Evolutionary conservation across 139 green algal species (phyloP).

Genomic region (Penium margaritaceum): DNA sequence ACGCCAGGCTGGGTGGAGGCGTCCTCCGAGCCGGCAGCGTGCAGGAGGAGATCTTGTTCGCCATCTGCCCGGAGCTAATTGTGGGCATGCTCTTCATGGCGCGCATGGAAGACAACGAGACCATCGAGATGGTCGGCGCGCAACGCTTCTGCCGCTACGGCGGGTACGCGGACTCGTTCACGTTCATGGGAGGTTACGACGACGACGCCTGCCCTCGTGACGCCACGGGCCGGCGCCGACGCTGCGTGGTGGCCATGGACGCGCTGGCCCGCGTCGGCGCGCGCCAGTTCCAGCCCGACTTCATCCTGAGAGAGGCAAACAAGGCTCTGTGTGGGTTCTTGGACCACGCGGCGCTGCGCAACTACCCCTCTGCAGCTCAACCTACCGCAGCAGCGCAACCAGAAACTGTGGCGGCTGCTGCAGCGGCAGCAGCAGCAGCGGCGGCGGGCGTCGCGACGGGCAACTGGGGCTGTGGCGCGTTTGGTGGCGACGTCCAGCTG

Average conservation of each 20-base stretch:
- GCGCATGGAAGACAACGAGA: constrained; percentile 30
- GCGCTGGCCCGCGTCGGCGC: too few species aligned
- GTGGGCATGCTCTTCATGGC: constrained; percentile 40
- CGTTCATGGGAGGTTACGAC: too few species aligned
- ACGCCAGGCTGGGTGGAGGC: constrained; percentile 32
- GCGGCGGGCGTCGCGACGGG: constrained; percentile 28
- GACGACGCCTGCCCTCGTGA: too few species aligned
- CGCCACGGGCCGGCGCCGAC: too few species aligned
- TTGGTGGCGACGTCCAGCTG: constrained; percentile 37
- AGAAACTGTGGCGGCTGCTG: background rate
- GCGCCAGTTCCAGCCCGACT: too few species aligned
- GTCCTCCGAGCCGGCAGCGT: constrained; percentile 34
- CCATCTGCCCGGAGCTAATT: constrained; percentile 38
- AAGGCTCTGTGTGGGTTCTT: constrained; percentile 21
- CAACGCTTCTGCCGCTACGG: constrained; percentile 38
- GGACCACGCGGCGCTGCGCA: constrained; percentile 14
- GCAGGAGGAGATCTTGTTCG: constrained; percentile 42
- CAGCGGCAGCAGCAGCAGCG: background rate
- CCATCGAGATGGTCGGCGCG: constrained; percentile 37
- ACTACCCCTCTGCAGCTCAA: background rate
- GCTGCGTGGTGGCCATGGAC: too few species aligned
- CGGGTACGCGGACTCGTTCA: too few species aligned
- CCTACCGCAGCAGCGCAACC: background rate
- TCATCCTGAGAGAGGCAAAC: constrained; percentile 20
- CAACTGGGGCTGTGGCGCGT: constrained; percentile 42